Percentiles rank a stretch among this genome's conserved stretches.
Evolutionary conservation across 2,329 filamentous ascomycete species (phyloP).

Genomic region (Aspergillus glaucus): DNA sequence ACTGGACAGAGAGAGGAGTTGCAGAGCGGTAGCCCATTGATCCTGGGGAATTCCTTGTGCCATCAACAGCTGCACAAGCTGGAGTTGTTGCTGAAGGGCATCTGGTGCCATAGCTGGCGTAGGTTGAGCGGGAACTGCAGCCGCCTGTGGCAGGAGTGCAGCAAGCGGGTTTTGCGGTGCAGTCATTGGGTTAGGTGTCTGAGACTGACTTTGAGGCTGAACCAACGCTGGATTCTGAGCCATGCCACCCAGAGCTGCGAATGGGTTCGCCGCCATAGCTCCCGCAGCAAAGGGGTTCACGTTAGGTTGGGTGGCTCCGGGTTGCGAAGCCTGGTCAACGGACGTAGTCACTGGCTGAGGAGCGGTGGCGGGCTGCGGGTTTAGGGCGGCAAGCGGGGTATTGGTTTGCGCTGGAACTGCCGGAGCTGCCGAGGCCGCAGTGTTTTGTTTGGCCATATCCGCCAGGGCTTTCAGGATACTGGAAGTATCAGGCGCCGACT

Average conservation of each 20-base stretch:
- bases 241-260: conserved; percentile 41
- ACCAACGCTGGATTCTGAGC: conserved; percentile 29
- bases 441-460: conserved; percentile 72
- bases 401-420: conserved; percentile 28
- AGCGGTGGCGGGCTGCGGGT: conserved; percentile 38
- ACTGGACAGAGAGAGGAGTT: conserved; percentile 43
- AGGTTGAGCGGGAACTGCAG: conserved; percentile 22
- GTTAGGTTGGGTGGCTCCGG: conserved; percentile 45
- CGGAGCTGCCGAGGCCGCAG: conserved; percentile 41
- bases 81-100: conserved; percentile 62
- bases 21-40: conserved; percentile 59
- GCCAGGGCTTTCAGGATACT: conserved; percentile 72
- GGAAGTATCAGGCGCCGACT: conserved; percentile 49
- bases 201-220: conserved; percentile 35
- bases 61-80: conserved; percentile 67
- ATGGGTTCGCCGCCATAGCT: conserved; percentile 41
- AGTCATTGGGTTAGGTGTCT: conserved; percentile 37
- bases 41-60: conserved; percentile 72
- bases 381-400: conserved; percentile 46
- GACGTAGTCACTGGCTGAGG: conserved; percentile 35
- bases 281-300: conserved; percentile 51
- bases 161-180: conserved; percentile 36
- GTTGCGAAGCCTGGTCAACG: conserved; percentile 40
- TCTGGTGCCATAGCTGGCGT: conserved; percentile 31
- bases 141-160: conserved; percentile 36